Evolutionary conservation across 1,139 yeast genomes (phyloP), one percentile per base, ranked within the genome.

Genomic region (Lodderomyces elongisporus): DNA sequence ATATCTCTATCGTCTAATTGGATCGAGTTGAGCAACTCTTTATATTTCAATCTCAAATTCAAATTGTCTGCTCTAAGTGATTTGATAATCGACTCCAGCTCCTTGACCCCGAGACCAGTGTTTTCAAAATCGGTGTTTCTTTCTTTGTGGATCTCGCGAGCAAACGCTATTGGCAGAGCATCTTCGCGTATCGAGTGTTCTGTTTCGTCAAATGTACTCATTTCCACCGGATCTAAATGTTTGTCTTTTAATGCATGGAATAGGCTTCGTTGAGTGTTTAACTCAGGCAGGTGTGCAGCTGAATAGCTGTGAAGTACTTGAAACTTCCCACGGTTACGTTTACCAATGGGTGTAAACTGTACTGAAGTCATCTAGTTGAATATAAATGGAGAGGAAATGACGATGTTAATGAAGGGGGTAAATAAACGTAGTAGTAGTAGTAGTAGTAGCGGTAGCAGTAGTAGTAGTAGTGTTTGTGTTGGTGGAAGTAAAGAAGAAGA

Each of bases 281-380:
- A 23, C 10, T 17, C 28, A 25, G 24, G 33, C 24, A 29, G 34
- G 17, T 25, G 14, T 26, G 17, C 23, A n/a, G 32, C 34, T 8
- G 44, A 42, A 18, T 41, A 38, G 14, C 31, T 31, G 13, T 40
- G 43, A n/a, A 41, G 9, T 2, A 42, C 46, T 26, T 42, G 43
- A 18, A 42, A 42, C 7, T 32, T 34, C 14, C 23, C 20, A 20
- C 32, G 13, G 10, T 34, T 30, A 15, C 26, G 31, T 29, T 36
- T 33, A 4, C 46, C 46, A 12, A 42, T 40, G 4, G 46, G 46
- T 1, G 43, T 41, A 21, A 42, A 42, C 12, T 41, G 44, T 10
- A 28, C 28, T 10, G 34, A 20, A 17, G 32, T 24, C 32, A 29
- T 29, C 4, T n/a, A n/a, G n/a, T n/a, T n/a, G n/a, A n/a, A n/a